Base-by-base conservation (phyloP, 495 filamentous ascomycete species). In the Hypoxylon cercidicola region DNA sequence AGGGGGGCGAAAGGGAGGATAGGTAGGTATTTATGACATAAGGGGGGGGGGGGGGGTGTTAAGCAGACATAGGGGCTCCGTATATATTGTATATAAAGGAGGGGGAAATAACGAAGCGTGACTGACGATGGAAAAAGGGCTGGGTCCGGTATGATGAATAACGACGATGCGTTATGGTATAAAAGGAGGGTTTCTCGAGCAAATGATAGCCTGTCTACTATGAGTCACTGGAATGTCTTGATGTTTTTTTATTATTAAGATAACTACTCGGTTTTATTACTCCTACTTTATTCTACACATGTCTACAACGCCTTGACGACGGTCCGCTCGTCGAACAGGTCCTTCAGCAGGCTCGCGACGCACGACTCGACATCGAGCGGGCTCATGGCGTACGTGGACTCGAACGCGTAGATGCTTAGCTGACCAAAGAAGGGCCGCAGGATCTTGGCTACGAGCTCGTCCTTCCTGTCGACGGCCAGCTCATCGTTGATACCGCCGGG, bases 351-450 rank as follows among this genome's bases (percentile, higher is more conserved):
- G 61, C 84, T 82, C 66, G 85, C 81, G 56, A 82, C 82, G 69
- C 89, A 94, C n/a, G 81, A 82, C 47, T 85, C 85, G 70, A 83
- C 71, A 76, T 96, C 93, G 30, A 89, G 79, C 50, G 74, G 75
- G 48, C 85, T 85, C 89, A 96, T 96, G 18, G 87, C 85, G 72
- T 98, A 99, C 41, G 90, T 96, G 21, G 87, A 88, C 78, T 98
- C 96, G 75, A 96, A 99, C 7, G 90, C 89, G 71, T 88, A 90
- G 50, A 98, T 96, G 68, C 93, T 97, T 58, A 99, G 78, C 62
- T 93, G 89, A 39, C 89, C 89, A 66, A 98, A 92, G 80, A 97
- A 98, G 0, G 96, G 95, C 64, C 89, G 83, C 58, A 98, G 74
- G 32, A 97, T 84, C 67, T 89, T 85, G 50, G 86, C 85, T 23